Conservation (phyloP, 768 basidiomycete species). For the Mycena polygramma region DNA sequence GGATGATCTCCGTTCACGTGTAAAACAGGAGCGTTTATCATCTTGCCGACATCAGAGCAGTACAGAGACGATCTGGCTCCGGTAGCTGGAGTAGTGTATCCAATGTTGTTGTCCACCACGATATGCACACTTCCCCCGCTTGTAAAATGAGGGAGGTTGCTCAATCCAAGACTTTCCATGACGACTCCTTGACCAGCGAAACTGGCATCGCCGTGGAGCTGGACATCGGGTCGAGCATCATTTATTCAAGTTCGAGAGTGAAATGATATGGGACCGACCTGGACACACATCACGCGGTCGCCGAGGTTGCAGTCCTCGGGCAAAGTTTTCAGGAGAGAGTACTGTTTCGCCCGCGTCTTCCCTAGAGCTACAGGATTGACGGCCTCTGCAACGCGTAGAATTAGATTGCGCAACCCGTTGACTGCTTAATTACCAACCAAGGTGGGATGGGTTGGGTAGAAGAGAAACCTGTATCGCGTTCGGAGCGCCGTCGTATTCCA, state of each 20-base stretch:
- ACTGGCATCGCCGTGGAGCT: constrained; percentile 92
- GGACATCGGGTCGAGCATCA: constrained; percentile 42
- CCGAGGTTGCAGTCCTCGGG: constrained; percentile 68
- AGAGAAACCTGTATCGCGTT: constrained; percentile 78
- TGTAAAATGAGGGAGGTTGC: constrained; percentile 91
- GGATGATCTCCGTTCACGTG: constrained; percentile 95
- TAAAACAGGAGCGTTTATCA: constrained; percentile 89
- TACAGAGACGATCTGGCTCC: constrained; percentile 88
- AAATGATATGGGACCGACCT: too few species aligned
- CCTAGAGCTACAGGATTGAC: constrained; percentile 90
- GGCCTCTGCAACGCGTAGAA: constrained; percentile 70
- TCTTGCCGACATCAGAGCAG: constrained; percentile 90
- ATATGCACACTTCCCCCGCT: constrained; percentile 92
- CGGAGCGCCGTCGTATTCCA: constrained; percentile 60
- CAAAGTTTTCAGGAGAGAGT: constrained; percentile 78
- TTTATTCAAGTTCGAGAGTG: too few species aligned
- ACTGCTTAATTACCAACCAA: constrained; percentile 55
- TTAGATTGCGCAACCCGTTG: constrained; percentile 7
- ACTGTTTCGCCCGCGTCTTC: constrained; percentile 93
- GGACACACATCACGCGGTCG: constrained; percentile 84
- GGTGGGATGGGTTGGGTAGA: constrained; percentile 84
- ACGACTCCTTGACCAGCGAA: constrained; percentile 93
- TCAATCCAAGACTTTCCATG: constrained; percentile 89
- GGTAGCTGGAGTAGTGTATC: constrained; percentile 92
- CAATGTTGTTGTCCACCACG: constrained; percentile 89